These are phyloP conservation scores for Escovopsis sp. DNA, from an alignment of 2,329 filamentous ascomycete genomes.

Conservation along the genomic window DNA sequence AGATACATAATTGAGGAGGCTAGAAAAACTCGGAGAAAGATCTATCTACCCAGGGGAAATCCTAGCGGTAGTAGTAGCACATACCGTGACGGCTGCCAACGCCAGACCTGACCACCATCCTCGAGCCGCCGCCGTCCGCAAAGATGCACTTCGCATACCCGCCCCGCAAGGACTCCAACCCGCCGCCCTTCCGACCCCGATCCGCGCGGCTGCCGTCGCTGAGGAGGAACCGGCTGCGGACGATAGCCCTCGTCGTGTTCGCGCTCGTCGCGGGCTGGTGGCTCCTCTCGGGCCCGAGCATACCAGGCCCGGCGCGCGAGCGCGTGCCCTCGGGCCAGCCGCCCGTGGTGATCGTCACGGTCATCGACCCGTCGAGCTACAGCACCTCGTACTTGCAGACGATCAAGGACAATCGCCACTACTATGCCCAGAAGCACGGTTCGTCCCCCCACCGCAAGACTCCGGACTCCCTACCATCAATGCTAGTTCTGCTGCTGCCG, in stretches of 20 bases:
- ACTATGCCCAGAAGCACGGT: conserved; percentile 83
- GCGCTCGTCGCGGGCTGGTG: conserved; percentile 44
- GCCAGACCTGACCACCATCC: too few species aligned
- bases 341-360: conserved; percentile 66
- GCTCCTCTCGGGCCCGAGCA: conserved; percentile 31
- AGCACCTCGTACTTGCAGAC: conserved; percentile 53
- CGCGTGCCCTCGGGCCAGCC: conserved; percentile 37
- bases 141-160: conserved; percentile 84
- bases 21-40: too few species aligned
- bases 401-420: conserved; percentile 66
- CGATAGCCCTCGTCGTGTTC: conserved; percentile 38
- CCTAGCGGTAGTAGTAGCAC: too few species aligned
- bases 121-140: conserved; percentile 5
- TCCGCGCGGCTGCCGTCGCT: conserved; percentile 36
- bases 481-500: too few species aligned
- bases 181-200: conserved; percentile 53
- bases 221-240: conserved; percentile 47
- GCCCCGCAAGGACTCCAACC: conserved; percentile 66
- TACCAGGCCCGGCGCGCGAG: conserved; percentile 17
- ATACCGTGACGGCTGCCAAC: too few species aligned
- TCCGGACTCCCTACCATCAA: conserved; percentile 1
- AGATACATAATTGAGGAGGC: too few species aligned
- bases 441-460: not conserved
- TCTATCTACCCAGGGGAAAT: too few species aligned
- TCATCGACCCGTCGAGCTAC: conserved; percentile 53